These are phyloP conservation scores for Scalesia atractyloides DNA, from an alignment of 129 eudicot genomes.

Conservation along the genomic window DNA sequence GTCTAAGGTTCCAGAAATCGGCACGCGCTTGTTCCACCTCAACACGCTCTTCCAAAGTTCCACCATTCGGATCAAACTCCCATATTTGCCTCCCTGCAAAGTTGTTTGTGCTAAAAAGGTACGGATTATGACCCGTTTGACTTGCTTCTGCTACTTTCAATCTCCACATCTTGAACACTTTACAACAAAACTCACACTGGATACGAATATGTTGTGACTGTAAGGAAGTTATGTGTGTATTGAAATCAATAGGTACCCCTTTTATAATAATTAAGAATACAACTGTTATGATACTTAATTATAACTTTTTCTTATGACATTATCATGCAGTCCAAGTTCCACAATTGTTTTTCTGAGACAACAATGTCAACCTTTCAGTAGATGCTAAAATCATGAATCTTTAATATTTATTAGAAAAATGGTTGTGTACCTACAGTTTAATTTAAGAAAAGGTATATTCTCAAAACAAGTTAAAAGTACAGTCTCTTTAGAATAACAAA, in stretches of 20 bases:
- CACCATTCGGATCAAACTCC: conserved; percentile 54
- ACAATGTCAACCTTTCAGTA: background rate
- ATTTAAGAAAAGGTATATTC: background rate
- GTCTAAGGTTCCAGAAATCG: conserved; percentile 44
- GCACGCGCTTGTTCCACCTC: conserved; percentile 49
- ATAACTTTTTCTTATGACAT: background rate
- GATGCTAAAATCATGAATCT: conserved; percentile 4
- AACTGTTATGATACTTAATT: background rate
- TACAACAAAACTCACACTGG: background rate
- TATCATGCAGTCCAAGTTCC: background rate
- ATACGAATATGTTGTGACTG: background rate
- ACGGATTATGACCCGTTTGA: conserved; percentile 42
- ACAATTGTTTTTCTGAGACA: background rate
- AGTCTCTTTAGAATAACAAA: background rate
- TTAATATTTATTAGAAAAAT: background rate
- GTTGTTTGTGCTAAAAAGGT: conserved; percentile 50
- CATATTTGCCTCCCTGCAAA: conserved; percentile 53
- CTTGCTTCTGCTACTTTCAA: conserved; percentile 58
- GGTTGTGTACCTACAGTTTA: background rate
- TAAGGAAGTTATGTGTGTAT: background rate
- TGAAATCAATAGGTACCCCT: background rate
- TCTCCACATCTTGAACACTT: conserved; percentile 49
- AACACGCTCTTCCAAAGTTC: conserved; percentile 45
- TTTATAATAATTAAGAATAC: background rate
- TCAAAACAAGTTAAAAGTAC: background rate